Evolutionary conservation across 2,329 filamentous ascomycete genomes (phyloP), one percentile per base, ranked within the genome.

Genomic region (Decorospora gaudefroyi): DNA sequence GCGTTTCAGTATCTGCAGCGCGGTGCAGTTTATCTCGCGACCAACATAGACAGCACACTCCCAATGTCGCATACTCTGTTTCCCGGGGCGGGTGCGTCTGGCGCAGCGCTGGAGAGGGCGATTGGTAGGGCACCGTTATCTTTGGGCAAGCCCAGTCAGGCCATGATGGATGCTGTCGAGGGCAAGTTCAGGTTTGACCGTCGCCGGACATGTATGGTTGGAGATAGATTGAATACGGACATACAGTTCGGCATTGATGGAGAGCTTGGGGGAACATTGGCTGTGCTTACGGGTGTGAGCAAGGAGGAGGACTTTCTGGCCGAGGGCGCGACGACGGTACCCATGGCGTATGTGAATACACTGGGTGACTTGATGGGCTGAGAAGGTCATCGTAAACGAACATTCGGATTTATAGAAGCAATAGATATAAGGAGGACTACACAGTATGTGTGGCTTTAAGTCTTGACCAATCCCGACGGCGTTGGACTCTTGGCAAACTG

Each of bases 161-260:
- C 92, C 3, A 99, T 99, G 93, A 96, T 99, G 92, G 92, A 97
- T 70, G 90, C 93, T 3, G 87, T 99, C 44, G 92, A 97, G 76
- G 92, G 92, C 46, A 96, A 95, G 72, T 96, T 97, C 71, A 80
- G 87, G 57, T 86, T 99, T 40, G 85, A 97, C 69, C 82, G 91
- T 25, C 82, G 79, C 48, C 84, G 84, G 58, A 88, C 93, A 1
- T 97, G 93, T 73, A 99, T 99, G 93, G 82, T 99, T 29, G 93
- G 93, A 5, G 93, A 99, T 70, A 80, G 93, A 19, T 76, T 96
- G 53, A 88, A 97, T 69, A 99, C 93, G 0, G 93, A 99, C 72
- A 97, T 99, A 68, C 85, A 88, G 68, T 99, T 99, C 68, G 93
- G 93, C 3, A 81, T 96, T 52, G 86, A 97, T 67, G 92, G 92